Percentiles rank a stretch among this genome's conserved stretches.
Evolutionary conservation across 805 yeast genomes (phyloP).

Genomic region (Wickerhamiella australiensis): DNA sequence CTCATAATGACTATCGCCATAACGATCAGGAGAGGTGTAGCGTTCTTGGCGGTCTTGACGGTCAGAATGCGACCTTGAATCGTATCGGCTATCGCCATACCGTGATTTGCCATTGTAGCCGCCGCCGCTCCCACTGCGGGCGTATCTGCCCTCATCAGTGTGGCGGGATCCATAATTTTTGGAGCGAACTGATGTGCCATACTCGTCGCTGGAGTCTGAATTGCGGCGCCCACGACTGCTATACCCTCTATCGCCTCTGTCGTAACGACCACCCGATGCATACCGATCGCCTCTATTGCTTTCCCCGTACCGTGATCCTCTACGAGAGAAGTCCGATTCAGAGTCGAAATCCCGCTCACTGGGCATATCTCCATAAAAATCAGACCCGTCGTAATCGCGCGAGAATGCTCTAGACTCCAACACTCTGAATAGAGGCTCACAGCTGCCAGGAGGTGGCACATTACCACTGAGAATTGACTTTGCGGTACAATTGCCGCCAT

Average conservation of each 20-base stretch:
- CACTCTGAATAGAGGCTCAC: slow-evolving; percentile 75
- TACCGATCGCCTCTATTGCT: too few species aligned
- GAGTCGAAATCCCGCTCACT: slow-evolving; percentile 63
- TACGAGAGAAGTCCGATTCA: slow-evolving; percentile 33
- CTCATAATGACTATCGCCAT: slow-evolving; percentile 10
- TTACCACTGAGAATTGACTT: slow-evolving; percentile 70
- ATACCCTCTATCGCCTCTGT: slow-evolving; percentile 6
- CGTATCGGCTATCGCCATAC: slow-evolving; percentile 5
- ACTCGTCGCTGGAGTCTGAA: slow-evolving; percentile 6
- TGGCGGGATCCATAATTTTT: background rate
- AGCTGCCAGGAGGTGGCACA: slow-evolving; percentile 86
- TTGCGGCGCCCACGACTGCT: slow-evolving; percentile 1
- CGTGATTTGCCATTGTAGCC: background rate
- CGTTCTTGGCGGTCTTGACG: background rate
- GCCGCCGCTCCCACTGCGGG: slow-evolving; percentile 1
- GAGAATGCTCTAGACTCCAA: slow-evolving; percentile 75
- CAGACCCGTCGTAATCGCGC: slow-evolving; percentile 47
- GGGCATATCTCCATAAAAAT: slow-evolving; percentile 66
- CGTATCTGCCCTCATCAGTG: slow-evolving; percentile 18
- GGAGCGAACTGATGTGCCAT: background rate
- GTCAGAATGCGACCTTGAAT: background rate
- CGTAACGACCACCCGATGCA: slow-evolving; percentile 26
- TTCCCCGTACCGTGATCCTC: slow-evolving; percentile 11
- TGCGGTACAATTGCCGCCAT: slow-evolving; percentile 84
- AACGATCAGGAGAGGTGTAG: slow-evolving; percentile 1